Evolutionary conservation across 164 flowering plant genomes (phyloP), one percentile per base, ranked within the genome.

Genomic region (Platanus orientalis): DNA sequence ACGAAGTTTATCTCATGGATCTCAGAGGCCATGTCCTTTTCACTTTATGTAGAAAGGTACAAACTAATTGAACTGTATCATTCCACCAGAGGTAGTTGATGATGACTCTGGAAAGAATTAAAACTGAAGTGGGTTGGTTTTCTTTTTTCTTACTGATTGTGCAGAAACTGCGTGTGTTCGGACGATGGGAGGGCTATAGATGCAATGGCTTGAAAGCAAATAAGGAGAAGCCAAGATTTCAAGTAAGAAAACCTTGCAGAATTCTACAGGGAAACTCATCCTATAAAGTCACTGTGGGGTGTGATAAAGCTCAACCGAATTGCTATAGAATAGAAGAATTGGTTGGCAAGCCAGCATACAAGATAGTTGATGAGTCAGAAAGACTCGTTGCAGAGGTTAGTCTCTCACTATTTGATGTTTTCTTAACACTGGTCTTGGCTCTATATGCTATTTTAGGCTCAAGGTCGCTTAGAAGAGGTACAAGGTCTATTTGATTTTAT

Each of bases 341-440:
- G 12, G 10, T 10, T 34, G 44, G 56, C 45, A 76, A 70, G 58
- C 52, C 74, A 2, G 58, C 65, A 16, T 64, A 60, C 47, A 63
- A 64, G 69, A 76, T 81, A 50, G 58, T 68, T 16, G 57, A 72
- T 32, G 40, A 47, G 25, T 47, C 49, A 17, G 73, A 76, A 12
- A 28, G 53, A 34, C 21, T 69, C 19, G 73, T 84, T 23, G 90
- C 92, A 17, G 83, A 85, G 84, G 88, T 83, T 21, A 71, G 63
- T 36, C 7, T 17, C 40, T 17, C 24, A 3, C n/a, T n/a, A n/a
- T n/a, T n/a, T n/a, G n/a, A n/a, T n/a, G n/a, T n/a, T n/a, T n/a
- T n/a, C n/a, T n/a, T n/a, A n/a, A n/a, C n/a, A n/a, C n/a, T n/a
- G n/a, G n/a, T n/a, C n/a, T n/a, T n/a, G n/a, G n/a, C n/a, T n/a